Conservation (phyloP, 2,329 filamentous ascomycete species). For the Aspergillus novoparasiticus region DNA sequence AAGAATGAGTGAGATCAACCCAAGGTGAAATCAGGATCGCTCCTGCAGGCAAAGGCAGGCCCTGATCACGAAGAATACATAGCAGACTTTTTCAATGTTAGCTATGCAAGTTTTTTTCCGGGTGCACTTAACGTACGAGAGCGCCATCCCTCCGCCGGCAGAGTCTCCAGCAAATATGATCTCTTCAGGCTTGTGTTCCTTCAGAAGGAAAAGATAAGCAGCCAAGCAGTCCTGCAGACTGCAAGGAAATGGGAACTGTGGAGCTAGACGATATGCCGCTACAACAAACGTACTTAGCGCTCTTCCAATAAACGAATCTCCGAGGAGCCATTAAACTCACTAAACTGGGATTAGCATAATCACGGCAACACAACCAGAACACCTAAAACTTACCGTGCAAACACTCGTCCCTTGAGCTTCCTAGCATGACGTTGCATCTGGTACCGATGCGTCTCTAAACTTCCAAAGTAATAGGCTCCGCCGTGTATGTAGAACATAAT, state of each 20-base stretch:
- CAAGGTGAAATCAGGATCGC: constrained; percentile 91
- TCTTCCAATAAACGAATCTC: background rate
- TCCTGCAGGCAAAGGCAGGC: constrained; percentile 81
- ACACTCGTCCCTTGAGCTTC: constrained; percentile 85
- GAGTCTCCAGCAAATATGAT: constrained; percentile 92
- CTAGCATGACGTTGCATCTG: constrained; percentile 95
- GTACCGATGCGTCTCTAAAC: constrained; percentile 95
- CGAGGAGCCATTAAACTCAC: constrained; percentile 20
- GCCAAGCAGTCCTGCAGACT: constrained; percentile 87
- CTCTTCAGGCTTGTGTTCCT: constrained; percentile 73
- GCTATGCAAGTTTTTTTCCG: background rate
- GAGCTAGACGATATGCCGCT: constrained; percentile 80
- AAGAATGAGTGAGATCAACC: constrained; percentile 94
- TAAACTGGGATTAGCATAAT: constrained; percentile 23
- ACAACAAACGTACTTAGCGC: constrained; percentile 16
- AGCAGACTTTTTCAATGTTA: constrained; percentile 59
- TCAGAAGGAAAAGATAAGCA: constrained; percentile 80
- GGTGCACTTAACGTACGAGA: constrained; percentile 51
- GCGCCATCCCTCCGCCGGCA: constrained; percentile 86
- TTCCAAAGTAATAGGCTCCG: constrained; percentile 93
- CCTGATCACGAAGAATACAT: constrained; percentile 78
- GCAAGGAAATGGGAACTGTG: constrained; percentile 95
- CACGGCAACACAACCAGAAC: background rate
- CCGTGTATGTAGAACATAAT: constrained; percentile 95
- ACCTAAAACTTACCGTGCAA: constrained; percentile 61